Evolutionary conservation across 2,329 filamentous ascomycete genomes (phyloP).

Genomic region (Cladosporium sp.): DNA sequence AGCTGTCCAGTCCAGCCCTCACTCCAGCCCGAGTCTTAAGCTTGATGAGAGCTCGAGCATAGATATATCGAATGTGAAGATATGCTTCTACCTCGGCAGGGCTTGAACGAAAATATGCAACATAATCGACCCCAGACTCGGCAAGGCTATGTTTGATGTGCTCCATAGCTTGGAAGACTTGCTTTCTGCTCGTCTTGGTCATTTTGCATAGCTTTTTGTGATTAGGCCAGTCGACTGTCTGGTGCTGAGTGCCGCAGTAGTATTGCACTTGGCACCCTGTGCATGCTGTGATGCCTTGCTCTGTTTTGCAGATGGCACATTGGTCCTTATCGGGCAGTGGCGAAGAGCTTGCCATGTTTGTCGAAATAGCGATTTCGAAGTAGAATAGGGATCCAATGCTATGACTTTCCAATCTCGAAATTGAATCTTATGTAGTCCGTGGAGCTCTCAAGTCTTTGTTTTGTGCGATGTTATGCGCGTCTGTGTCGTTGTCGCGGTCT

Average conservation of each 20-base stretch:
- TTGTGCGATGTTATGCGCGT: too few relatives aligned
- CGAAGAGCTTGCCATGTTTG: too few relatives aligned
- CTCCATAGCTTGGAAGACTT: neutral
- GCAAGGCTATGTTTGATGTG: neutral
- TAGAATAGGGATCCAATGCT: too few relatives aligned
- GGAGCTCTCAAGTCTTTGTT: too few relatives aligned
- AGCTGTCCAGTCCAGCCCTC: neutral
- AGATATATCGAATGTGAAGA: neutral
- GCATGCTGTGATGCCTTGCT: neutral
- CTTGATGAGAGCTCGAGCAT: neutral
- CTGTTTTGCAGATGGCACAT: conserved; percentile 1
- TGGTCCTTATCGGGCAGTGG: neutral
- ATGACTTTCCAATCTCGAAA: too few relatives aligned
- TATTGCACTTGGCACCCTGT: neutral
- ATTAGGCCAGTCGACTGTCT: neutral
- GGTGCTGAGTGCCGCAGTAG: neutral
- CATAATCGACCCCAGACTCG: neutral
- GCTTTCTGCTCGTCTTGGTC: neutral
- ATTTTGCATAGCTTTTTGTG: neutral
- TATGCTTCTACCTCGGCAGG: neutral
- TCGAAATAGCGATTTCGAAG: too few relatives aligned
- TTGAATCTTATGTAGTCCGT: too few relatives aligned
- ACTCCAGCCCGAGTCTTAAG: neutral
- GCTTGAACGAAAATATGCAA: neutral
- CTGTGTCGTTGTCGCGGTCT: too few relatives aligned